Evolutionary conservation across 805 yeast genomes (phyloP), one percentile per base, ranked within the genome.

Genomic region (Yueomyces sinensis): DNA sequence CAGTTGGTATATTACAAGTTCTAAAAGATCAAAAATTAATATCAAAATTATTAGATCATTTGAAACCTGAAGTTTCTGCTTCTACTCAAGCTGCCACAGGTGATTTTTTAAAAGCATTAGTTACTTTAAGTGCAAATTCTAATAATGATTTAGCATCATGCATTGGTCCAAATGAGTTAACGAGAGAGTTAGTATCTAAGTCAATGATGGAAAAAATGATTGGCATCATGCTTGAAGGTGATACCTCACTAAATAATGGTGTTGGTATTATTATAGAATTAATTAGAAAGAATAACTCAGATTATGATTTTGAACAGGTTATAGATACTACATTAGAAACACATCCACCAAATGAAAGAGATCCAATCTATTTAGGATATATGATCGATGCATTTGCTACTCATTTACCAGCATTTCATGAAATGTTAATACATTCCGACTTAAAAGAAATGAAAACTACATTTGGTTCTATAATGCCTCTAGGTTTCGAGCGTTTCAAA

Each of bases 251-350:
- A 43, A 80, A 91, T 27, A 89, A 87, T 46, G 94, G 95, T 49
- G 98, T 91, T 23, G 93, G 96, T 5, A 84, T 91, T 18, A 74
- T 91, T 24, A 89, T 91, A 45, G 98, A 91, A 59, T 72, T 91
- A 29, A 91, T 91, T 38, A 72, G 98, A 49, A 91, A 91, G 54
- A 91, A 91, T 54, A 91, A 91, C 52, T 83, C 95, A 0, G 98
- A 91, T 55, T 91, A 91, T 57, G 98, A 91, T 59, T 68, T 74
- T 32, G 80, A 82, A 32, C 93, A 94, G 38, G 93, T 93, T 17
- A 62, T 82, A 46, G 78, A 76, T 56, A 77, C 82, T 30, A 76
- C 94, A 1, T 56, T 82, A 41, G 93, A 86, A 38, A 76, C 87
- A 17, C 91, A 87, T 48, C 96, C 96, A 5, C 97, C 98, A 6